A percentile compares a stretch with the other conserved stretches of the same genome.
These are phyloP conservation scores for Paxillus rubicundulus DNA, from an alignment of 768 basidiomycete genomes.

Conservation along the genomic window DNA sequence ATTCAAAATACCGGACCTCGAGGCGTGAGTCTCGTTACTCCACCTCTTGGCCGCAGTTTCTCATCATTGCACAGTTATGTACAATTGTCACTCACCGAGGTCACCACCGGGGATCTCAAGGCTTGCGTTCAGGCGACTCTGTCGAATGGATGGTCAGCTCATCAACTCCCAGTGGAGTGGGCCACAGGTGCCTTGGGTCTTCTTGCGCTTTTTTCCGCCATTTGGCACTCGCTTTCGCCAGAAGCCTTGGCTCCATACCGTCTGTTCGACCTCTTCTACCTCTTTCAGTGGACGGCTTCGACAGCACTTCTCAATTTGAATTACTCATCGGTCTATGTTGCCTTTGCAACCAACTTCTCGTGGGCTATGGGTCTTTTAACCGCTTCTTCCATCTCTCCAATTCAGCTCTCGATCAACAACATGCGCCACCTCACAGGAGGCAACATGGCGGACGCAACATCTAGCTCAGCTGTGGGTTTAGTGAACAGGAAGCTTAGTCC, in stretches of 20 bases:
- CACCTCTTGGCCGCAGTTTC: background rate
- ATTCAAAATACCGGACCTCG: conserved; percentile 86
- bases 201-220: conserved; percentile 52
- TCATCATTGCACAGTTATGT: conserved; percentile 45
- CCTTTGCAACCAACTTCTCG: conserved; percentile 82
- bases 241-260: conserved; percentile 68
- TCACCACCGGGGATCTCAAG: conserved; percentile 66
- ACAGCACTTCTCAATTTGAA: conserved; percentile 81
- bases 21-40: conserved; percentile 45
- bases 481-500: conserved; percentile 83
- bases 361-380: conserved; percentile 83
- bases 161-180: conserved; percentile 76
- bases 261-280: conserved; percentile 74
- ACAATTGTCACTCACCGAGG: conserved; percentile 70
- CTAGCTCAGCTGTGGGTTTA: conserved; percentile 63
- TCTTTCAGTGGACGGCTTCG: conserved; percentile 82
- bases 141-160: conserved; percentile 85
- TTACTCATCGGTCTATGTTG: conserved; percentile 80
- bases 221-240: conserved; percentile 55
- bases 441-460: conserved; percentile 55
- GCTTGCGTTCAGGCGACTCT: conserved; percentile 92
- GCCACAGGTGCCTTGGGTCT: conserved; percentile 64
- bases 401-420: conserved; percentile 76
- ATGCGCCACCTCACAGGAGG: conserved; percentile 87
- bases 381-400: conserved; percentile 46